Evolutionary conservation across 257 asterid species (phyloP), one percentile per base, ranked within the genome.

Genomic region (Solanum verrucosum): DNA sequence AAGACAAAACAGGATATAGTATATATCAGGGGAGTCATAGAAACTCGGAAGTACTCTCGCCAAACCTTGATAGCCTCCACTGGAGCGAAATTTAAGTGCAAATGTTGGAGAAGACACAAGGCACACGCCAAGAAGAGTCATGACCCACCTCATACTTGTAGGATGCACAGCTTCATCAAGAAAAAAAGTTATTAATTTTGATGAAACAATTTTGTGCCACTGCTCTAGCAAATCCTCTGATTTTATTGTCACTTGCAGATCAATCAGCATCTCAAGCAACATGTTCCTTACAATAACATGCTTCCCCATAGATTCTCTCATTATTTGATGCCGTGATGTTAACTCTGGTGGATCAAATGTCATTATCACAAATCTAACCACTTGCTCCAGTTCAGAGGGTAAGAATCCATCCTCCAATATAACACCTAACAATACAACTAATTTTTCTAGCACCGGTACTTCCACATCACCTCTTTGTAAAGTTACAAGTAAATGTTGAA

Each of bases 111-210:
- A 97, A 87, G 99, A 97, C 86, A 93, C 93, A 87, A 97, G 96
- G 92, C 98, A 96, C 88, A 97, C 99, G 84, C 99, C 99, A 52
- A 97, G 92, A 91, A 97, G 99, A 92, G 99, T 97, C 96, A 95
- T 97, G 91, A 96, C 93, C 99, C 99, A 97, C 92, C 99, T 94
- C 99, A 96, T 97, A 90, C 99, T 97, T 85, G 99, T 95, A 70
- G 99, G 99, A 92, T 97, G 99, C 91, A 97, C 99, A 70, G 98
- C 95, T 92, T 97, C 99, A 75, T 97, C 99, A 89, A 97, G 98
- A 93, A 96, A 95, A 94, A 91, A 96, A 67, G 98, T 95, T 65
- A 97, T 92, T 85, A 97, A 88, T 91, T 94, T 97, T 29, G 99
- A 97, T 81, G 99, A 97, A 83, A 97, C 99, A 77, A 93, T 93